phyloP scores from a whole-genome alignment of 768 basidiomycete species.

The Mycena capillaripes region DNA sequence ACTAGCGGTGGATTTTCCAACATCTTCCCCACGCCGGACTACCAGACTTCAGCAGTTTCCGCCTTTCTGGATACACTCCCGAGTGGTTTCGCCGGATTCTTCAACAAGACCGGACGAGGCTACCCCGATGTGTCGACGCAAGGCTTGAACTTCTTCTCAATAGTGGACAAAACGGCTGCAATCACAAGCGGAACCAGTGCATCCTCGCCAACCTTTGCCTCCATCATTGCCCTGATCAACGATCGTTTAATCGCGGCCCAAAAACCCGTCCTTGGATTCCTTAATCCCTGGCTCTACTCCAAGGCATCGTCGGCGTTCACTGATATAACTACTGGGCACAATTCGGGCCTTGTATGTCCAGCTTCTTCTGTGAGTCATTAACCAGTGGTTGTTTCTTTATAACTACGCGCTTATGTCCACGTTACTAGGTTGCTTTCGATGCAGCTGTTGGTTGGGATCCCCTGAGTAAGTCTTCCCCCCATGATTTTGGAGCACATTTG shows the following conservation, averaged over 20 bases:
- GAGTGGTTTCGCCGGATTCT: slow-evolving; percentile 13
- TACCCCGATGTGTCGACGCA: slow-evolving; percentile 38
- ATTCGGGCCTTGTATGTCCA: slow-evolving; percentile 15
- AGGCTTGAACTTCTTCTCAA: slow-evolving; percentile 19
- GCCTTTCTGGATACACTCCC: slow-evolving; percentile 40
- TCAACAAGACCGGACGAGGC: slow-evolving; percentile 33
- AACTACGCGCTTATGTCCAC: background rate
- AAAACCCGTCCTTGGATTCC: slow-evolving; percentile 51
- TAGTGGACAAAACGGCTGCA: background rate
- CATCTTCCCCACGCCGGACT: slow-evolving; percentile 49
- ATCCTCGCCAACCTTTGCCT: slow-evolving; percentile 58
- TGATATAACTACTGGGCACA: slow-evolving; percentile 13
- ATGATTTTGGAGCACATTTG: background rate
- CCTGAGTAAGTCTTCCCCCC: slow-evolving; percentile 5
- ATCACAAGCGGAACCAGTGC: slow-evolving; percentile 58
- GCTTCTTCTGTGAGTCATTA: background rate
- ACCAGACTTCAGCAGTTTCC: slow-evolving; percentile 46
- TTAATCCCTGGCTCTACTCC: slow-evolving; percentile 14
- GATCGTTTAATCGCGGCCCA: slow-evolving; percentile 51
- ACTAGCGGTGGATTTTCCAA: slow-evolving; percentile 58
- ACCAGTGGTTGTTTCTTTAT: background rate
- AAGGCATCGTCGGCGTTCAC: slow-evolving; percentile 4
- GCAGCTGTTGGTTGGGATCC: slow-evolving; percentile 18
- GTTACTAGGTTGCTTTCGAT: slow-evolving; percentile 6
- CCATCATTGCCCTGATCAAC: slow-evolving; percentile 59